Conservation (phyloP, 257 asterid species). For the Forsythia suspensa region DNA sequence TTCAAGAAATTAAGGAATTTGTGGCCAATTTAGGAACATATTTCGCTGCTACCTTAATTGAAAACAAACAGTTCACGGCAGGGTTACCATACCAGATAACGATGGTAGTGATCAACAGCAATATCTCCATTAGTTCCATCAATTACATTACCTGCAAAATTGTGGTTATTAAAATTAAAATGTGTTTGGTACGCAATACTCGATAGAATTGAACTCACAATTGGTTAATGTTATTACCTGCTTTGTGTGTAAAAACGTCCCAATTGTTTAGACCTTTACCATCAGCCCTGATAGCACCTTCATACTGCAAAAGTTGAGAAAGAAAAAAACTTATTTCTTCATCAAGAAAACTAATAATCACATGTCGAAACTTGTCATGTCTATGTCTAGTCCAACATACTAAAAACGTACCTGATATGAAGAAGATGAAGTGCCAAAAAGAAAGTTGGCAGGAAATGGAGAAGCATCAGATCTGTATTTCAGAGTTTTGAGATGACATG, state of each 20-base stretch:
- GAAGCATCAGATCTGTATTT: constrained; percentile 3
- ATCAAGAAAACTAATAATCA: neutral
- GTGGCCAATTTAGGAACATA: neutral
- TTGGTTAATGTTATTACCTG: constrained; percentile 15
- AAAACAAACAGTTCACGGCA: neutral
- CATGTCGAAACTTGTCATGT: too few species aligned
- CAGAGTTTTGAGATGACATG: neutral
- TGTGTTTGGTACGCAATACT: too few species aligned
- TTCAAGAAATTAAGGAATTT: neutral
- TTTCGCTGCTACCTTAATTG: neutral
- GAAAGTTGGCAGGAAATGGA: constrained; percentile 26
- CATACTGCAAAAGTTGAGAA: constrained; percentile 33
- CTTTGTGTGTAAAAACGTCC: constrained; percentile 39
- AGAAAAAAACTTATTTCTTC: neutral
- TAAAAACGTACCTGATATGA: neutral
- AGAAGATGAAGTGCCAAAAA: constrained; percentile 28
- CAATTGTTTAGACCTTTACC: constrained; percentile 49
- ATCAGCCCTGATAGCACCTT: constrained; percentile 41
- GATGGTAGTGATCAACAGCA: constrained; percentile 47
- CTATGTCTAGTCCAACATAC: too few species aligned
- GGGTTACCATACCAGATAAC: constrained; percentile 42
- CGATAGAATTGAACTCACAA: too few species aligned
- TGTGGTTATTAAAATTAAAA: too few species aligned
- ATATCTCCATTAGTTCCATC: constrained; percentile 51
- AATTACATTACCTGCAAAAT: constrained; percentile 32